A percentile compares a stretch with the other conserved stretches of the same genome.
Evolutionary conservation across 2,329 filamentous ascomycete genomes (phyloP).

Genomic region (Coniochaeta pulveracea): DNA sequence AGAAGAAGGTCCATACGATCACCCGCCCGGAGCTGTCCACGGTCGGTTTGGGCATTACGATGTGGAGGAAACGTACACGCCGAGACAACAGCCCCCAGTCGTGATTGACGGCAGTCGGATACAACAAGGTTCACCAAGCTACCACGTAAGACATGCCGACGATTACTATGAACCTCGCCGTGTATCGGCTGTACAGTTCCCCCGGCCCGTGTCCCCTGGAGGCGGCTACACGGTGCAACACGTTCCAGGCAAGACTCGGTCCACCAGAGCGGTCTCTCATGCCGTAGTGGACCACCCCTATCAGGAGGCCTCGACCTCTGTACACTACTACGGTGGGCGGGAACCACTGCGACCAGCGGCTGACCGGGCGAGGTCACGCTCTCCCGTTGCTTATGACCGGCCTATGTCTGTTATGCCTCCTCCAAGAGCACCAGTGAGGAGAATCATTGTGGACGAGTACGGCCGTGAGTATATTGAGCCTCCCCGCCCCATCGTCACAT

Average conservation of each 20-base stretch:
- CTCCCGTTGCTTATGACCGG: slow-evolving; percentile 31
- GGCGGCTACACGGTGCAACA: slow-evolving; percentile 24
- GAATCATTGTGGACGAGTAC: slow-evolving; percentile 71
- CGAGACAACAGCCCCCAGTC: neutral
- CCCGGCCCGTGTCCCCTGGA: slow-evolving; percentile 23
- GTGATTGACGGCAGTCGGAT: no score
- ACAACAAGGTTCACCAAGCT: slow-evolving; percentile 10
- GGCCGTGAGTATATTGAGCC: slow-evolving; percentile 67
- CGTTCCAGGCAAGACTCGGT: slow-evolving; percentile 23
- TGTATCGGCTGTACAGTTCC: slow-evolving; percentile 20
- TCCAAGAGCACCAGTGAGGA: slow-evolving; percentile 41
- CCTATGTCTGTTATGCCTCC: slow-evolving; percentile 37
- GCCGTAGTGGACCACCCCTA: slow-evolving; percentile 27
- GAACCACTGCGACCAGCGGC: slow-evolving; percentile 33
- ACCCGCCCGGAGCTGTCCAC: slow-evolving; percentile 23
- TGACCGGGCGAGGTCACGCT: slow-evolving; percentile 36
- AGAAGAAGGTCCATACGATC: slow-evolving; percentile 32
- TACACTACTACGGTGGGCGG: slow-evolving; percentile 32
- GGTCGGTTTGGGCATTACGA: slow-evolving; percentile 22
- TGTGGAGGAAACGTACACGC: slow-evolving; percentile 1
- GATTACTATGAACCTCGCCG: slow-evolving; percentile 16
- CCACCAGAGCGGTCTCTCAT: slow-evolving; percentile 28
- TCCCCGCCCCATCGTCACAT: slow-evolving; percentile 22
- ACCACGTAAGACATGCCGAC: slow-evolving; percentile 9
- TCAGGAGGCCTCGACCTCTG: slow-evolving; percentile 22